Conservation (phyloP, 257 asterid species). For the Fraxinus pennsylvanica region DNA sequence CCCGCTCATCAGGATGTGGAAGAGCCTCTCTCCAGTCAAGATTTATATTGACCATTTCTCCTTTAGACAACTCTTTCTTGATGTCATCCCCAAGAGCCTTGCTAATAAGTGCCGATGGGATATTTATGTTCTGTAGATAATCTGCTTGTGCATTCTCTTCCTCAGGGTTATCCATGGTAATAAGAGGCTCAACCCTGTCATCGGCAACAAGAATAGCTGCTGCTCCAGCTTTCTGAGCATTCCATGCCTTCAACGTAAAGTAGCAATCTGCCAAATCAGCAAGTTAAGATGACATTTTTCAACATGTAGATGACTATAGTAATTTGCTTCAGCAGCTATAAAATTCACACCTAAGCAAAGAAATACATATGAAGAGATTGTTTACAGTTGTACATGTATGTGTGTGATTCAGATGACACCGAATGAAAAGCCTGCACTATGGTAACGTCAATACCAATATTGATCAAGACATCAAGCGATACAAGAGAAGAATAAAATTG, state of each 20-base stretch:
- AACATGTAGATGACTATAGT: not conserved
- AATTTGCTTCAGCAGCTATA: not conserved
- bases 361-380: not conserved
- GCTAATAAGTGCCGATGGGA: constrained; percentile 69
- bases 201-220: constrained; percentile 74
- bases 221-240: constrained; percentile 71
- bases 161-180: constrained; percentile 76
- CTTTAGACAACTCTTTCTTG: constrained; percentile 46
- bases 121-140: constrained; percentile 64
- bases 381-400: not conserved
- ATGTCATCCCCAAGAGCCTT: constrained; percentile 60
- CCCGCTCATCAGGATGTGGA: constrained; percentile 79
- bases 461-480: not conserved
- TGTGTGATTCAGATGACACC: not conserved
- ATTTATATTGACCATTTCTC: constrained; percentile 57
- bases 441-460: not conserved
- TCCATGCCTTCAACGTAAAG: constrained; percentile 79
- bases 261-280: constrained; percentile 59
- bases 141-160: constrained; percentile 50
- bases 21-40: constrained; percentile 81
- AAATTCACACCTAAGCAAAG: not conserved
- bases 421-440: not conserved
- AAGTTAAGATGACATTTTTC: constrained; percentile 6
- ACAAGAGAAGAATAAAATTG: not conserved
- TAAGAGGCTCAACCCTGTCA: constrained; percentile 57